A percentile compares a stretch with the other conserved stretches of the same genome.
phyloP scores from a whole-genome alignment of 148 eudicot genomes.

The Camellia granthamiana region DNA sequence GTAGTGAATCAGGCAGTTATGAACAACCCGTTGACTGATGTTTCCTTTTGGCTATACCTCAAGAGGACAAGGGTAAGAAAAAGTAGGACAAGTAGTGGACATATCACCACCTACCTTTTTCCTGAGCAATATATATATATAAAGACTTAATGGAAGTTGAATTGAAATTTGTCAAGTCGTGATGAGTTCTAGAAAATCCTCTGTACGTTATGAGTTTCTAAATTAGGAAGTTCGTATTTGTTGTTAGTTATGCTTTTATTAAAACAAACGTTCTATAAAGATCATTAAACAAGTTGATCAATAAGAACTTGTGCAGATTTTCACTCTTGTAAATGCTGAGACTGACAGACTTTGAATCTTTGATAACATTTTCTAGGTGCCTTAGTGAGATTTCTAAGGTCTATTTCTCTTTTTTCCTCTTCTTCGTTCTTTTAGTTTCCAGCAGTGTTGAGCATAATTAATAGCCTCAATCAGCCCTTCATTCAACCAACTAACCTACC shows the following conservation, averaged over 20 bases:
- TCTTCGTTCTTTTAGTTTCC: background rate
- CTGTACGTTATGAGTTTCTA: background rate
- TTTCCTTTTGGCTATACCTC: too few relatives aligned
- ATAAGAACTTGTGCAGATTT: background rate
- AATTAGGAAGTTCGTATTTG: background rate
- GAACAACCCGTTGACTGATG: too few relatives aligned
- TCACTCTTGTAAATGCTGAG: background rate
- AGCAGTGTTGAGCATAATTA: background rate
- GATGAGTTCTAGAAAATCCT: background rate
- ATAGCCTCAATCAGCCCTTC: conserved; percentile 4
- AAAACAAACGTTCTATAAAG: background rate
- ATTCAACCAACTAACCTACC: background rate
- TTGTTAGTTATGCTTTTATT: background rate
- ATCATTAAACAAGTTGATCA: background rate
- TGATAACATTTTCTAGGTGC: background rate
- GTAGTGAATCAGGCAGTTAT: too few relatives aligned
- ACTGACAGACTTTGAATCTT: background rate
- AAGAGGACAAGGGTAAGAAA: too few relatives aligned
- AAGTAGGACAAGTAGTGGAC: too few relatives aligned
- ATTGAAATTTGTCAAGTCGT: too few relatives aligned
- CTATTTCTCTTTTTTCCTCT: background rate
- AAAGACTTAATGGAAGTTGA: too few relatives aligned
- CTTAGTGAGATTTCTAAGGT: background rate
- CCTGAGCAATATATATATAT: too few relatives aligned
- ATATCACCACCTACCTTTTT: too few relatives aligned